Base-by-base conservation (phyloP, 345 rosid species). In the Abelmoschus esculentus region DNA sequence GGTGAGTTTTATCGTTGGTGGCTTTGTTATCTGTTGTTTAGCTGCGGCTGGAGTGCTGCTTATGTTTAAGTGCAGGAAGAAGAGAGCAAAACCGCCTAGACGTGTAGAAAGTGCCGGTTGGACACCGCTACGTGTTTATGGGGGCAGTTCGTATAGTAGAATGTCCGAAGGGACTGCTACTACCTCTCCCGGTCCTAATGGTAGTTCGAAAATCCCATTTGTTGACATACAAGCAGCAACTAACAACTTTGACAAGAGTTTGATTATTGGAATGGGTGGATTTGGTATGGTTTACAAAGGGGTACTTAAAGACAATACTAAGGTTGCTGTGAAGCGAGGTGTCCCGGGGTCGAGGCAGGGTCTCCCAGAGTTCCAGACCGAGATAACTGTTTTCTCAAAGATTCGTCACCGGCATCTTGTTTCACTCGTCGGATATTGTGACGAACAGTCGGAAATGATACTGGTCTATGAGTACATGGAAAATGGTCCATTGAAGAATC, bases 251-350 rank as follows among this genome's bases (percentile, higher is more conserved):
- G 90, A 91, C 69, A 82, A 66, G 73, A 86, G 47, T 73, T 81
- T 89, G 61, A 76, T 91, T 12, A 80, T 93, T 42, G 97, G 98
- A 72, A 85, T 87, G 0, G 98, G 98, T 0, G 98, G 98, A 69
- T 93, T 93, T 70, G 98, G 98, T 26, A 88, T 89, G 92, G 98
- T 93, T 8, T 93, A 78, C 83, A 89, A 86, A 83, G 98, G 89
- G 17, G 83, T 87, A 69, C 92, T 89, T 12, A 85, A 76, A 69
- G 96, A 91, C 73, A 84, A 75, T 73, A 89, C 88, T 1, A 89
- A 86, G 82, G 83, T 93, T 75, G 97, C 98, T 46, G 90, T 93
- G 3, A 93, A 93, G 80, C 79, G 98, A 78, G 96, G 96, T 18
- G 83, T 88, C 31, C 98, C 92, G 0, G 97, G 97, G 47, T 91